Evolutionary conservation across 768 basidiomycete species (phyloP), one percentile per base, ranked within the genome.

Genomic region (Solioccasus polychromus): DNA sequence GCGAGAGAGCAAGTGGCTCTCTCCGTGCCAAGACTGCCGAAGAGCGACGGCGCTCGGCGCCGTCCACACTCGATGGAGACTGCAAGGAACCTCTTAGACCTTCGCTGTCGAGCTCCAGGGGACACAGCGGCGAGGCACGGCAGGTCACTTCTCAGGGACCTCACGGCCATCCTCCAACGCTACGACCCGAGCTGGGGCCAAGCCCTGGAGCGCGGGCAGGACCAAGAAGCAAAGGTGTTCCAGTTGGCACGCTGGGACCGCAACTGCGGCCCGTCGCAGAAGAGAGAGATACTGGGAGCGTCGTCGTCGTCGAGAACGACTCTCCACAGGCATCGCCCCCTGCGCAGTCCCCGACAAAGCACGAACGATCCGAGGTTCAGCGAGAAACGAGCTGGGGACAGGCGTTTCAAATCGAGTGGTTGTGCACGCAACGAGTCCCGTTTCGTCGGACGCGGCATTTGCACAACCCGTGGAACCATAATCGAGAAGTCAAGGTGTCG

Each of bases 401-500:
- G 41, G 73, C 85, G 4, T 96, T 97, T 75, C 75, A 75, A 48
- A 69, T 96, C 20, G 76, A 92, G 54, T 96, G 94, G 94, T 52
- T 93, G 35, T 78, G 76, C 53, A 87, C 81, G 0, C 69, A 77
- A 11, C 73, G 76, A 3, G 62, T 97, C 3, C 82, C 90, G 0
- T 97, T 97, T 66, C 67, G 73, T 50, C 79, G 79, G 35, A 86
- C 86, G 26, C 77, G 83, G 22, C 86, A 92, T 60, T 65, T 96
- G 41, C 81, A 89, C 32, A 98, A 97, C 61, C 85, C 86, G 3
- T 97, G 93, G 92, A 97, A 97, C 55, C 80, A 90, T 53, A 88
- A 87, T 47, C 71, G 80, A 39, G 83, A 88, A 58, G 75, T 89
- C 35, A 87, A 89, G 70, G 80, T 89, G 8, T 92, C 88, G 11